Evolutionary conservation across 169 alveolate genomes (phyloP).

Genomic region (Babesia bovis): DNA sequence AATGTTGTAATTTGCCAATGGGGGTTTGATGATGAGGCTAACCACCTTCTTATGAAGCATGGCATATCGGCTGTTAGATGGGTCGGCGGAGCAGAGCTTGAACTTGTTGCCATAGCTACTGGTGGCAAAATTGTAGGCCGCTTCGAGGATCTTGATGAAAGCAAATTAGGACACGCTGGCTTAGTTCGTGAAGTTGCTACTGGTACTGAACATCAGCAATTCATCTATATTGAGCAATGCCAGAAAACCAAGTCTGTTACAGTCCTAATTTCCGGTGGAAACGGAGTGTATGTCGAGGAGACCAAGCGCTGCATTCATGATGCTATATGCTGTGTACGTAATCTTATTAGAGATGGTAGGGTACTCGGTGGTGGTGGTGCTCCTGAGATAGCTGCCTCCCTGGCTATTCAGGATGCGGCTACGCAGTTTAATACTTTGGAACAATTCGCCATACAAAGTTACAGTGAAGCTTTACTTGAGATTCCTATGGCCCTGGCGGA

Average conservation of each 20-base stretch:
- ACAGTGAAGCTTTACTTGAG: conserved; percentile 96
- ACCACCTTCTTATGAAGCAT: conserved; percentile 86
- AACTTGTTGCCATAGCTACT: conserved; percentile 98
- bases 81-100: conserved; percentile 99
- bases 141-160: conserved; percentile 90
- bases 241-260: conserved; percentile 93
- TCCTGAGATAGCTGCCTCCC: conserved; percentile 93
- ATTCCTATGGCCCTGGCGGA: conserved; percentile 96
- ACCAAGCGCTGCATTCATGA: conserved; percentile 98
- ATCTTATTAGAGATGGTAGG: conserved; percentile 82
- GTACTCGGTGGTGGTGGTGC: conserved; percentile 99
- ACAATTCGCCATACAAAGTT: conserved; percentile 97
- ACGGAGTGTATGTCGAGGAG: conserved; percentile 95
- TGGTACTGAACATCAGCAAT: conserved; percentile 94
- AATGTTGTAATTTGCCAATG: conserved; percentile 97
- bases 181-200: conserved; percentile 88
- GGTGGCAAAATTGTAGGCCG: conserved; percentile 97
- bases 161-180: conserved; percentile 95
- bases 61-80: conserved; percentile 96
- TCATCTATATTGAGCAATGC: conserved; percentile 94
- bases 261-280: conserved; percentile 95
- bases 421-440: conserved; percentile 90
- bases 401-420: conserved; percentile 90
- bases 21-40: conserved; percentile 99
- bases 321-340: conserved; percentile 97